phyloP scores from a whole-genome alignment of 805 yeast genomes.

The Sugiyamaella valdiviana region DNA sequence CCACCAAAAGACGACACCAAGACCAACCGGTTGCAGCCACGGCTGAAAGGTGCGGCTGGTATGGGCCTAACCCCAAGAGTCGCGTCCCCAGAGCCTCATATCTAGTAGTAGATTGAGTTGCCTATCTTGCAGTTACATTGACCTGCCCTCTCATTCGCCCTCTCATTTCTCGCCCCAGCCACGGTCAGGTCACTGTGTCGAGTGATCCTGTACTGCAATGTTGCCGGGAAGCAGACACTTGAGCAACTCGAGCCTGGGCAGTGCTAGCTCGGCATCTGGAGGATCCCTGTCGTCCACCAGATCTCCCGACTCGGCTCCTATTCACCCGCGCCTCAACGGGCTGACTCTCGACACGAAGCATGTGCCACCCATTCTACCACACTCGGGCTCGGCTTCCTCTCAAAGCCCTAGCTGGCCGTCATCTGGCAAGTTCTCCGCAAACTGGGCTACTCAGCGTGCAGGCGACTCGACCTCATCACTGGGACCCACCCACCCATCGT shows the following conservation, averaged over 20 bases:
- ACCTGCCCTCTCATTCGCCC: too few species aligned
- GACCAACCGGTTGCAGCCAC: background rate
- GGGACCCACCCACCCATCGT: background rate
- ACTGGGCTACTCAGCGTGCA: background rate
- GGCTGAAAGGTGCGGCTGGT: too few species aligned
- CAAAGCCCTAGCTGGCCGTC: background rate
- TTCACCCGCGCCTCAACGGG: background rate
- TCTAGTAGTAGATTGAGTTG: too few species aligned
- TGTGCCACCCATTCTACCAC: background rate
- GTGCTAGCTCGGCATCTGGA: background rate
- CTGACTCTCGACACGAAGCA: background rate
- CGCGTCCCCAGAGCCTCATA: background rate
- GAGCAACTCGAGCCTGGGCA: background rate
- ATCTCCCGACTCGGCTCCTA: background rate
- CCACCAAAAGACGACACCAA: too few species aligned
- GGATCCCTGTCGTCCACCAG: background rate
- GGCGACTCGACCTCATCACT: background rate
- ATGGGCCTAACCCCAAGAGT: background rate
- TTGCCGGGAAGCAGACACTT: background rate
- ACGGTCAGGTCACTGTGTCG: too few species aligned
- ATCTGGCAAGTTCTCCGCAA: background rate
- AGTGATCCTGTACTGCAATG: background rate
- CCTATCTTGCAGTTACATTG: too few species aligned
- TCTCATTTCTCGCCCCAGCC: too few species aligned
- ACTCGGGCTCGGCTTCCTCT: background rate